Evolutionary conservation across 306 rosid genomes (phyloP).

Genomic region (Macrotyloma uniflorum): DNA sequence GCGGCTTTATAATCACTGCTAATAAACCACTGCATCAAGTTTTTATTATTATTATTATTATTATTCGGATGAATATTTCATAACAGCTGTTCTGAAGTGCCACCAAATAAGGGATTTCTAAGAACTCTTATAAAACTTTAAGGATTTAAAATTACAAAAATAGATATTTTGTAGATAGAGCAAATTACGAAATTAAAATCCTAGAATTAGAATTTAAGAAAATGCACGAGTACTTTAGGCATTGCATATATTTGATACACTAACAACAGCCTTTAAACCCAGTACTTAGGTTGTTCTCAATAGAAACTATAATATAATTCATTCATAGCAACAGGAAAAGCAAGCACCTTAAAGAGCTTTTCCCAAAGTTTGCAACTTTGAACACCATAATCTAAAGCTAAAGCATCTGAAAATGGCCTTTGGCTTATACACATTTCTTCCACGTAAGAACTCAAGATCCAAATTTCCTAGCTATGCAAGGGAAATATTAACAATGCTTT

Average conservation of each 20-base stretch:
- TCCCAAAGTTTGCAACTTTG: slow-evolving; percentile 25
- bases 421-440: not conserved
- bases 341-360: not conserved
- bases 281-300: not conserved
- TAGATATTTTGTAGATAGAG: not conserved
- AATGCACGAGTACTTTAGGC: not conserved
- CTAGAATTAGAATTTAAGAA: slow-evolving; percentile 5
- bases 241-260: slow-evolving; percentile 15
- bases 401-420: not conserved
- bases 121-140: slow-evolving; percentile 44
- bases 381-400: not conserved
- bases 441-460: not conserved
- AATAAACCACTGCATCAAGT: not conserved
- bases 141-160: slow-evolving; percentile 15
- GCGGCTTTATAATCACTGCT: slow-evolving; percentile 2
- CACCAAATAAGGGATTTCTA: not conserved
- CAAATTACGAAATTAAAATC: not conserved
- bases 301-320: not conserved
- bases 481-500: not conserved
- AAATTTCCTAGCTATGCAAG: not conserved
- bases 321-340: not conserved
- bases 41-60: not conserved
- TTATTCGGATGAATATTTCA: not conserved
- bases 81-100: not conserved
- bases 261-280: not conserved